phyloP scores from a whole-genome alignment of 345 rosid genomes.

The Barbarea vulgaris region DNA sequence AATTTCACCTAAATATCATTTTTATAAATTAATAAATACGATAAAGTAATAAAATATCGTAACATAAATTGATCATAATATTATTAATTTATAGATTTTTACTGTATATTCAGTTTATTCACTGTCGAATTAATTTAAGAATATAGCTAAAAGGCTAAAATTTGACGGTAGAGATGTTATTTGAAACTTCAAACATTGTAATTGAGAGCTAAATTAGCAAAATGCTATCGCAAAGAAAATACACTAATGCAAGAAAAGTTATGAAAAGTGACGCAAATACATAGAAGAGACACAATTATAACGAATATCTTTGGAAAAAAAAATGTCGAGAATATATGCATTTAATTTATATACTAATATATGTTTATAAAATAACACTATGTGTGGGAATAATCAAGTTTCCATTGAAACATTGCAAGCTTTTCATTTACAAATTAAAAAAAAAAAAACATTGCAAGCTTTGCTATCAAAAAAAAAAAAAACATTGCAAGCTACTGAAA shows the following conservation, averaged over 20 bases:
- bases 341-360: no score
- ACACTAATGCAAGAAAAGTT: neutral
- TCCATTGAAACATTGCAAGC: conserved; percentile 1
- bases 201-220: neutral
- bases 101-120: neutral
- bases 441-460: neutral
- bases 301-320: neutral
- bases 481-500: neutral
- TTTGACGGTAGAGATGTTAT: neutral
- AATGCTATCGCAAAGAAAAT: neutral
- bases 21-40: no score
- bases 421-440: no score
- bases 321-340: conserved; percentile 16
- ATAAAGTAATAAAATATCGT: no score
- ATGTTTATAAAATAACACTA: neutral
- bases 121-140: no score
- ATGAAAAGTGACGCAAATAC: neutral
- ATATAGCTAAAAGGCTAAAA: neutral
- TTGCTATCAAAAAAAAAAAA: no score
- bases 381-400: neutral
- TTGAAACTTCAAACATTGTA: neutral
- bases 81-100: no score
- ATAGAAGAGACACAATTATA: neutral
- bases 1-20: no score
- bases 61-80: no score